A percentile compares a stretch with the other conserved stretches of the same genome.
These are phyloP conservation scores for Fusarium anguioides DNA, from an alignment of 2,329 filamentous ascomycete species.

Conservation along the genomic window DNA sequence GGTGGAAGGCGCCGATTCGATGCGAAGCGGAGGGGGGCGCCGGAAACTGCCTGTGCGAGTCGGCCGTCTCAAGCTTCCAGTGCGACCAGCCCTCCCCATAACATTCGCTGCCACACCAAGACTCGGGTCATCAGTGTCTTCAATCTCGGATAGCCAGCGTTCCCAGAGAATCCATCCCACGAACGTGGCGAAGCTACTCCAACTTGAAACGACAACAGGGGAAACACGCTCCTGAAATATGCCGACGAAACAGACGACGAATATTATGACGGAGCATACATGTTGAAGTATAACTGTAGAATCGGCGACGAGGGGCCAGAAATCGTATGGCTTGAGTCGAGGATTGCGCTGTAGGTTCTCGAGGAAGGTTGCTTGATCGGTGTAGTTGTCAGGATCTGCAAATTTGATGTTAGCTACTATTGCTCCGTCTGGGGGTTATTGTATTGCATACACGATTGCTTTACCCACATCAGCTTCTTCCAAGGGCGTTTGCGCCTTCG, in stretches of 20 bases:
- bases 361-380: conserved; percentile 94
- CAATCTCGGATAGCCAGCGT: conserved; percentile 82
- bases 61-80: conserved; percentile 49
- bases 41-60: conserved; percentile 53
- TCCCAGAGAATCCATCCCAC: conserved; percentile 94
- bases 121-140: conserved; percentile 59
- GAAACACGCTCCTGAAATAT: conserved; percentile 91
- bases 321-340: conserved; percentile 92
- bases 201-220: conserved; percentile 87
- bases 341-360: conserved; percentile 96
- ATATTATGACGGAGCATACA: conserved; percentile 93
- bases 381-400: conserved; percentile 96
- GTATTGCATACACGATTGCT: conserved; percentile 79
- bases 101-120: conserved; percentile 51
- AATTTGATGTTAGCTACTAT: conserved; percentile 10
- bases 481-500: conserved; percentile 78
- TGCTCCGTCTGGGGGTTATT: not conserved
- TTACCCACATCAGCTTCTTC: conserved; percentile 98
- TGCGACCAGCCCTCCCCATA: conserved; percentile 51
- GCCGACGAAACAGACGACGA: conserved; percentile 91
- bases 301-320: conserved; percentile 95
- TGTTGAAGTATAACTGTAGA: conserved; percentile 98
- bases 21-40: conserved; percentile 48
- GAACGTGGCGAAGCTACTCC: conserved; percentile 84
- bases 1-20: conserved; percentile 44